phyloP scores from a whole-genome alignment of 2,329 filamentous ascomycete genomes.

The Aureobasidium sp. region DNA sequence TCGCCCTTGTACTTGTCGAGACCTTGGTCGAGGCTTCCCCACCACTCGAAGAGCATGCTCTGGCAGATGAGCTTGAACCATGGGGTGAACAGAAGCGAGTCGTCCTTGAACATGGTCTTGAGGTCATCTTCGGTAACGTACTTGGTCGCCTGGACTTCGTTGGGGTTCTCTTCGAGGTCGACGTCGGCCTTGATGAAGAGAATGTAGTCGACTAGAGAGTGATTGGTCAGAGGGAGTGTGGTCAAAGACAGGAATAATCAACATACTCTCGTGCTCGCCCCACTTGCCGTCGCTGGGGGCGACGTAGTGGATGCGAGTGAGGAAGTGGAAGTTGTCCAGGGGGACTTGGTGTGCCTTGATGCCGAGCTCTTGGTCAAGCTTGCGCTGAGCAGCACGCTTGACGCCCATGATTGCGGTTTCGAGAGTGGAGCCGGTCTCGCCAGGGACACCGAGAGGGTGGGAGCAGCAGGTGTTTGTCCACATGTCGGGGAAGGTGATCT shows the following conservation, averaged over 20 bases:
- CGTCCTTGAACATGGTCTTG: constrained; percentile 77
- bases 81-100: constrained; percentile 78
- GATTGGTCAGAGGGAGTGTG: constrained; percentile 20
- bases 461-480: constrained; percentile 99
- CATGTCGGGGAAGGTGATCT: constrained; percentile 99
- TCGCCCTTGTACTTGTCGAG: constrained; percentile 83
- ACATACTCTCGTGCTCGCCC: constrained; percentile 96
- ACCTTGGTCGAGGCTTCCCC: constrained; percentile 73
- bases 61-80: constrained; percentile 99
- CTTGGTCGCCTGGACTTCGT: constrained; percentile 79
- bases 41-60: constrained; percentile 97
- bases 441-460: constrained; percentile 84
- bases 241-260: background rate
- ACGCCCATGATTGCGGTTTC: constrained; percentile 75
- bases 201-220: constrained; percentile 79
- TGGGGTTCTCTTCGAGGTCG: constrained; percentile 71
- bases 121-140: constrained; percentile 80
- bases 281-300: constrained; percentile 95
- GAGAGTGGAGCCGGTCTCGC: constrained; percentile 80
- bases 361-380: constrained; percentile 89
- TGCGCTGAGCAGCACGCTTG: constrained; percentile 85
- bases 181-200: constrained; percentile 96
- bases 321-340: constrained; percentile 82
- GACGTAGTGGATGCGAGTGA: constrained; percentile 97
- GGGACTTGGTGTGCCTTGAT: constrained; percentile 87